Evolutionary conservation across 768 basidiomycete genomes (phyloP), one percentile per base, ranked within the genome.

Genomic region (Suillus clintonianus): DNA sequence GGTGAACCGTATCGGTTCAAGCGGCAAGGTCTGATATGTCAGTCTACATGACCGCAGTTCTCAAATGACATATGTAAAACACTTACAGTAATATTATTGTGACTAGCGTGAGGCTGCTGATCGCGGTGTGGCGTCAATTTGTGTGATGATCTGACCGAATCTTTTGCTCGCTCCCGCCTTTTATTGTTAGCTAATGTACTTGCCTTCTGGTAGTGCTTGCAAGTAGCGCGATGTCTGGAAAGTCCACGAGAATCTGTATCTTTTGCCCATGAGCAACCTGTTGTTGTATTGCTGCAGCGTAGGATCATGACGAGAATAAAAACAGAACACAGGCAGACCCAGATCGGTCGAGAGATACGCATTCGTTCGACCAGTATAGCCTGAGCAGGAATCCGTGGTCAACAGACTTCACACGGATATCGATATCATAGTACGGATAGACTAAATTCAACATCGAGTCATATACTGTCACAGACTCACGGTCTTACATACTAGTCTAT

Each of bases 1-100:
- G 13, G 13, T 14, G 15, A 14, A 41, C 13, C 13, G 39, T 9
- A 41, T 14, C 15, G 39, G 39, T 13, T 41, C 15, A 15, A 41
- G 39, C 54, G 59, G 17, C 10, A 1, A 11, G 2, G 10, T 41
- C 13, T 15, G 13, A 41, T 75, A 76, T 0, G 43, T n/a, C 1
- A 75, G 34, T 37, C 37, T 50, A 43, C 70, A 65, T 4, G 65
- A n/a, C n/a, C n/a, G 68, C 5, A 73, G 69, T 60, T 68, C 60
- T 0, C 15, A 5, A 14, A 13, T 41, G 13, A 41, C 69, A 61
- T 8, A 61, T 8, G 61, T 56, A 1, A 70, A 60, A 15, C 1
- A 41, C 39, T 41, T 41, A 41, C 39, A 11, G 13, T 41, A 1
- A 45, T 65, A 63, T 9, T 63, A 64, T 4, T 4, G 27, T 27